Percentiles rank a stretch among this genome's conserved stretches.
Conservation (phyloP, 768 basidiomycete genomes). For the Podaxis sp. region DNA sequence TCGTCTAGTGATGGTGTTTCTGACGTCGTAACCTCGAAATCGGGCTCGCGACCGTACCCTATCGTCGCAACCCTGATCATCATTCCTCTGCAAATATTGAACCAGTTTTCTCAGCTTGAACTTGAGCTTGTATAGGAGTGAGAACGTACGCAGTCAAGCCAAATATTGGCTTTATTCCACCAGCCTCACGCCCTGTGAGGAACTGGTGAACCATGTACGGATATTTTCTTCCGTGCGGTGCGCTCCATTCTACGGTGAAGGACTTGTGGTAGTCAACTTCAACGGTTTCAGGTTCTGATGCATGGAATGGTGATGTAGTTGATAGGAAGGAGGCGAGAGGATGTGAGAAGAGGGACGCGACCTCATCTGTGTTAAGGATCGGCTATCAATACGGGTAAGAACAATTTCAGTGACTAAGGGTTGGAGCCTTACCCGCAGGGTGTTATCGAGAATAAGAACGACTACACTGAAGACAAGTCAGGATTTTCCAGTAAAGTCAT, state of each 20-base stretch:
- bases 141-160: constrained; percentile 80
- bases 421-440: constrained; percentile 53
- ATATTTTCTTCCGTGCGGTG: constrained; percentile 35
- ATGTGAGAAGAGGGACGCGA: constrained; percentile 81
- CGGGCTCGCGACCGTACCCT: constrained; percentile 43
- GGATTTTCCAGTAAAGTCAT: neutral
- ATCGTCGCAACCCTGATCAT: constrained; percentile 44
- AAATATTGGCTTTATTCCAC: constrained; percentile 86
- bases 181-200: constrained; percentile 81
- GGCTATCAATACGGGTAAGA: constrained; percentile 46
- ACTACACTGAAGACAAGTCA: constrained; percentile 57
- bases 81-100: constrained; percentile 35
- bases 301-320: constrained; percentile 52
- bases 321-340: constrained; percentile 74
- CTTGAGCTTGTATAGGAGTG: neutral
- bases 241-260: constrained; percentile 50
- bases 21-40: constrained; percentile 42
- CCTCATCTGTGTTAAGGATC: constrained; percentile 77
- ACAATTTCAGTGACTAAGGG: neutral
- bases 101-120: neutral
- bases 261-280: constrained; percentile 69
- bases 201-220: constrained; percentile 70
- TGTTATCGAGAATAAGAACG: constrained; percentile 79
- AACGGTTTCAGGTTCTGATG: constrained; percentile 48
- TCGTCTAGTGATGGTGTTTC: constrained; percentile 33